Percentiles rank a stretch among this genome's conserved stretches.
These are phyloP conservation scores for Arxiozyma slooffiae DNA, from an alignment of 1,139 yeast genomes.

Conservation along the genomic window DNA sequence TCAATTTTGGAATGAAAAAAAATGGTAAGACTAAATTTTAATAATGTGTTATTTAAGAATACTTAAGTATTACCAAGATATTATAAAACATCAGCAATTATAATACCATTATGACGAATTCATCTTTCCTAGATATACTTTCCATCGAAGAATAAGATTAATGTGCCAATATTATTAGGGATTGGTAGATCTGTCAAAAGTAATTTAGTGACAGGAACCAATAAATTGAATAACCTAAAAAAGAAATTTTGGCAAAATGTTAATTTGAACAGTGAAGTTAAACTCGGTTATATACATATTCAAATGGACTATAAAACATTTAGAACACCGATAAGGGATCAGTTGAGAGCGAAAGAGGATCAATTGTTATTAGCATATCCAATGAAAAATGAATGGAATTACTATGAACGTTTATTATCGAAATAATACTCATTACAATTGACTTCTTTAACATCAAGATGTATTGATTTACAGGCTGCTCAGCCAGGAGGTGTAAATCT, in stretches of 20 bases:
- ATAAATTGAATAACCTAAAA: conserved; percentile 59
- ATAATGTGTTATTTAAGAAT: background rate
- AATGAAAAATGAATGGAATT: conserved; percentile 82
- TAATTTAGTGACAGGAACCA: conserved; percentile 53
- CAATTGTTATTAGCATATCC: conserved; percentile 62
- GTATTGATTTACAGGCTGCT: conserved; percentile 50
- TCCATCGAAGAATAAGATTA: background rate
- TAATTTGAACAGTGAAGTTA: conserved; percentile 33
- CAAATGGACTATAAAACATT: conserved; percentile 67
- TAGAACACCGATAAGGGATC: conserved; percentile 76
- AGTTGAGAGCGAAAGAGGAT: conserved; percentile 50
- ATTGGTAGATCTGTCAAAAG: conserved; percentile 41
- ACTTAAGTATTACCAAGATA: background rate
- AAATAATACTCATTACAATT: conserved; percentile 76
- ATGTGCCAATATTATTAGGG: conserved; percentile 18
- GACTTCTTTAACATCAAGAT: conserved; percentile 78
- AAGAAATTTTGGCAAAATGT: conserved; percentile 83
- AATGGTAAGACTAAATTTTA: background rate
- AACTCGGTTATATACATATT: conserved; percentile 36
- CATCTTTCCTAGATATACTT: background rate
- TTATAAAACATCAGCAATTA: too few species aligned
- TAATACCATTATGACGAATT: background rate
- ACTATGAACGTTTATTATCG: conserved; percentile 58
- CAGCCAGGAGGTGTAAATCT: conserved; percentile 30
- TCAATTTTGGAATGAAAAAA: too few species aligned